Percentiles rank a stretch among this genome's conserved stretches.
phyloP scores from a whole-genome alignment of 768 basidiomycete genomes.

The Kwoniella sp. region DNA sequence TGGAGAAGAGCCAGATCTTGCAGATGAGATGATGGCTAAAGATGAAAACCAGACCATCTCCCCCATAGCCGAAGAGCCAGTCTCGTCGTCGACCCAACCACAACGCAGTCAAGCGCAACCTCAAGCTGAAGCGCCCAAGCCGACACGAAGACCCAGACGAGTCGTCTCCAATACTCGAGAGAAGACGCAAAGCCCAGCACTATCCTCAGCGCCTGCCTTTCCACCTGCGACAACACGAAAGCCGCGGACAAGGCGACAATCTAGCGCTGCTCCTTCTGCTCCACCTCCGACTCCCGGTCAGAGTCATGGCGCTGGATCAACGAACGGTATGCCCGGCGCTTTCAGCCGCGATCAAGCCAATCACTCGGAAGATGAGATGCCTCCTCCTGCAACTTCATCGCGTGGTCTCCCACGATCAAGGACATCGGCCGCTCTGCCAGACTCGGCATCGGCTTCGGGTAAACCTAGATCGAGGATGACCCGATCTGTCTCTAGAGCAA shows the following conservation, averaged over 20 bases:
- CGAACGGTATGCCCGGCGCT: constrained; percentile 26
- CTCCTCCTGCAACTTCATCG: constrained; percentile 13
- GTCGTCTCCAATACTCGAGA: constrained; percentile 2
- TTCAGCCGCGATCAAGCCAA: constrained; percentile 12
- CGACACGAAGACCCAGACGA: constrained; percentile 9
- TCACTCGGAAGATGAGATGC: constrained; percentile 12
- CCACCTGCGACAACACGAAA: neutral
- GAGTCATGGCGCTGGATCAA: neutral
- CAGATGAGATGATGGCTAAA: neutral
- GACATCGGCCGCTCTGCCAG: neutral
- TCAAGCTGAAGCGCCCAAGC: constrained; percentile 12
- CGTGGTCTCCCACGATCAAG: neutral
- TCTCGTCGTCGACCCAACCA: too few species aligned
- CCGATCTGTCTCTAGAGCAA: constrained; percentile 34
- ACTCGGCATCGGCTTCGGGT: too few species aligned
- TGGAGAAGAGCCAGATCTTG: neutral
- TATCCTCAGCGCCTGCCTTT: neutral
- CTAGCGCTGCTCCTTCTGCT: neutral
- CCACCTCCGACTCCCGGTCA: neutral
- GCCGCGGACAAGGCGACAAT: neutral
- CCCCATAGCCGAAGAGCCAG: constrained; percentile 9
- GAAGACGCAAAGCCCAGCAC: constrained; percentile 5
- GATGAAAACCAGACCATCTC: constrained; percentile 7
- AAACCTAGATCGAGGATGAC: constrained; percentile 30
- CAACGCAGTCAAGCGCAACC: too few species aligned